Conservation (phyloP, 148 eudicot genomes). For the Rhododendron kiyosumense region DNA sequence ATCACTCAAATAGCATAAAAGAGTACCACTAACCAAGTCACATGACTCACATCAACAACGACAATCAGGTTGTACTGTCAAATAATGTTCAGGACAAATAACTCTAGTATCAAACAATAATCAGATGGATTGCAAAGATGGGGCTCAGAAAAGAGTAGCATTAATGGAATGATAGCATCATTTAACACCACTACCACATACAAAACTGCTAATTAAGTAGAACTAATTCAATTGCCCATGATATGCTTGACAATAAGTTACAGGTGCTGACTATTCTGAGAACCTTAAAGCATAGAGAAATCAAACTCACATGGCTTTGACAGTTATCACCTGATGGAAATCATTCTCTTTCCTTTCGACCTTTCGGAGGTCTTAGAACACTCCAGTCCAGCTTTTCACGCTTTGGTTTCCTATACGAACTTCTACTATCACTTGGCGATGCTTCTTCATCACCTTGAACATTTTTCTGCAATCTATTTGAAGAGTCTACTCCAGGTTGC, state of each 20-base stretch:
- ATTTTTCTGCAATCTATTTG: slow-evolving; percentile 39
- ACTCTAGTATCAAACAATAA: background rate
- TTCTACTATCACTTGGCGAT: slow-evolving; percentile 23
- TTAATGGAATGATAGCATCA: background rate
- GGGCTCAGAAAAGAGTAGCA: slow-evolving; percentile 8
- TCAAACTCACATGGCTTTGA: background rate
- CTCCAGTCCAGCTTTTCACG: slow-evolving; percentile 62
- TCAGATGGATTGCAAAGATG: background rate
- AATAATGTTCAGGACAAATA: background rate
- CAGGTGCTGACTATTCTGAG: background rate
- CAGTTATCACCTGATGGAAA: slow-evolving; percentile 8
- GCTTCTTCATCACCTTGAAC: slow-evolving; percentile 29
- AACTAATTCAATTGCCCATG: background rate
- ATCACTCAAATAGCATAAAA: background rate
- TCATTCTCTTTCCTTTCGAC: slow-evolving; percentile 32
- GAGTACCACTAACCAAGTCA: background rate
- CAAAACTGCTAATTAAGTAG: background rate
- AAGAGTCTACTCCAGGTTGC: slow-evolving; percentile 8
- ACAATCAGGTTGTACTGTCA: background rate
- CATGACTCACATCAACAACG: background rate
- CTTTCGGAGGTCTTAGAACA: slow-evolving; percentile 60
- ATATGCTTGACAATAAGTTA: background rate
- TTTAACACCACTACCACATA: background rate
- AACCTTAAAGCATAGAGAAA: background rate
- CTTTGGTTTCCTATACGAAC: slow-evolving; percentile 45